Base-by-base conservation (phyloP, 208 protist species). In the Leishmania braziliensis region DNA sequence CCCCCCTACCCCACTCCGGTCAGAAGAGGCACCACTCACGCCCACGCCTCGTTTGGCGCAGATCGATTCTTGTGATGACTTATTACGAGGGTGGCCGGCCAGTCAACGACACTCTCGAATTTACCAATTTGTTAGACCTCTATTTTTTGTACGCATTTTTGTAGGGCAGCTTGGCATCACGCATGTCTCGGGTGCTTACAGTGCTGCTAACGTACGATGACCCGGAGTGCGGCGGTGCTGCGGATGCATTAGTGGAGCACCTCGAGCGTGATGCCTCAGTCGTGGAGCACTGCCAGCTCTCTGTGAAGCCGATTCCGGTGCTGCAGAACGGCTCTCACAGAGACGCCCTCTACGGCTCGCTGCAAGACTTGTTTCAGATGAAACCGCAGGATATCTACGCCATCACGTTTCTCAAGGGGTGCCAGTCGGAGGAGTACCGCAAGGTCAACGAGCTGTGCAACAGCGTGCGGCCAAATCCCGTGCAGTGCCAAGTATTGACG, bases 131-230 rank as follows among this genome's bases (percentile, higher is more conserved):
- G 12, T 75, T 75, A 29, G 39, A 8, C 29, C 1, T 51, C 8
- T 51, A 39, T 23, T 48, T 73, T 33, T 5, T 12, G 4, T 73
- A 9, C 20, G 53, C 20, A 20, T 18, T 12, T 70, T 48, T 3
- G 20, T 16, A 50, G 46, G 16, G 12, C 2, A 10, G 26, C 23
- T 51, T 10, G 14, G 46, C 69, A 5, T 73, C 43, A 14, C 46
- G 10, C 46, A 91, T 90, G 84, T 82, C 80, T 39, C 89, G 91
- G 1, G 68, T 90, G 26, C 75, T 97, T 16, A 84, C 87, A 18
- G 89, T 97, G 12, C 78, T 97, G 20, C 75, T 97, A n/a, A 95
- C 94, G 6, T 97, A 97, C 77, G 94, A 97, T 78, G 94, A 97
- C 75, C 92, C 93, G 0, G 90, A 96, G 79, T 97, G 94, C 84